A percentile compares a stretch with the other conserved stretches of the same genome.
These are phyloP conservation scores for Penicillium odoratum DNA, from an alignment of 495 filamentous ascomycete species.

Conservation along the genomic window DNA sequence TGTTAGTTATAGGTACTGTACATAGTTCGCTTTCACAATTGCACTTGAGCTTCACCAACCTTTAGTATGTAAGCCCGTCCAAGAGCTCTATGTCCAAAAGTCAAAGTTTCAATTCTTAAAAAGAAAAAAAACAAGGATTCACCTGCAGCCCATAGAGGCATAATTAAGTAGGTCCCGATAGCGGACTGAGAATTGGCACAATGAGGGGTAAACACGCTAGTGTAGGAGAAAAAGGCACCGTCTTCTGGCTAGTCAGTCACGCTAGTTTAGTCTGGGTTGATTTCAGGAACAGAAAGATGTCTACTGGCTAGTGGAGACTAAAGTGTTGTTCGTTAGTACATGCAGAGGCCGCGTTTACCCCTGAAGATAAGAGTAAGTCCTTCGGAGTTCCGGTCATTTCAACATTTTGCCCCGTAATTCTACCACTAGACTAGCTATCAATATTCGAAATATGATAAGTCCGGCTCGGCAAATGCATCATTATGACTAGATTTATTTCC, in stretches of 20 bases:
- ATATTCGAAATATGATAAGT: background rate
- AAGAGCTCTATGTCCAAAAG: background rate
- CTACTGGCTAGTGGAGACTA: slow-evolving; percentile 8
- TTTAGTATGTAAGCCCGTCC: background rate
- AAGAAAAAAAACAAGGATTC: background rate
- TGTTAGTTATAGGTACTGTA: too few relatives aligned
- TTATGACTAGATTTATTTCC: background rate
- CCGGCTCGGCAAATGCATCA: background rate
- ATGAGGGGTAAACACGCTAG: slow-evolving; percentile 6
- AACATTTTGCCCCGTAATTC: too few relatives aligned
- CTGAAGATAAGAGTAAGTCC: slow-evolving; percentile 18
- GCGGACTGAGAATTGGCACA: background rate
- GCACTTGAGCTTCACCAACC: background rate
- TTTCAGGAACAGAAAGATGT: too few relatives aligned
- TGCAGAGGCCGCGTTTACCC: slow-evolving; percentile 16
- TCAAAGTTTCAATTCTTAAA: background rate
- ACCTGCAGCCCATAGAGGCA: background rate
- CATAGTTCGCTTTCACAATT: too few relatives aligned
- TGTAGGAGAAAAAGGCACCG: background rate
- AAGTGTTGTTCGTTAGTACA: slow-evolving; percentile 6
- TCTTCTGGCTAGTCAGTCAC: slow-evolving; percentile 2
- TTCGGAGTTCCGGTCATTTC: slow-evolving; percentile 4
- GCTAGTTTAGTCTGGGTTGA: too few relatives aligned
- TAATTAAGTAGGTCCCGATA: background rate
- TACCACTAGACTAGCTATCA: too few relatives aligned